Base-by-base conservation (phyloP, 768 basidiomycete genomes). In the Pseudohyphozyma bogoriensis region DNA sequence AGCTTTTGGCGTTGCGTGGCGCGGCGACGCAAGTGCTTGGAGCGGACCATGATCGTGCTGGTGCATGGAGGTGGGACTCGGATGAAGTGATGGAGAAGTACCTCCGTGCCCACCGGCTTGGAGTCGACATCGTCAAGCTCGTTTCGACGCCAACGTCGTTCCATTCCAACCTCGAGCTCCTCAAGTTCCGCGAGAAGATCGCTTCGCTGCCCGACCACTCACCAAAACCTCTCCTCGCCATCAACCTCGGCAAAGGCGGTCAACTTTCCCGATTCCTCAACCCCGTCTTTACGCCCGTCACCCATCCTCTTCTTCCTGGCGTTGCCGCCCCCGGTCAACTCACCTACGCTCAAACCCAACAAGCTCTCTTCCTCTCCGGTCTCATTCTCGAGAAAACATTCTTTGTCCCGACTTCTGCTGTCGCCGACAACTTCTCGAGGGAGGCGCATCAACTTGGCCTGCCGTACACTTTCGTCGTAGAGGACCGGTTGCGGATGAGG, bases 41-140 rank as follows among this genome's bases (percentile, higher is more conserved):
- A 0, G 92, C 90, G 4, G 93, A 85, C 82, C 92, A 96, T 70
- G 90, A 97, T 67, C 91, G 87, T 84, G 83, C 80, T 49, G 90
- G 91, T 5, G 76, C 77, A 16, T 79, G 92, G 78, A 79, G 79
- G 63, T 97, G 92, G 92, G 79, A 82, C 61, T 78, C 83, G 22
- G 73, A 79, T 3, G 72, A 77, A n/a, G 82, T 86, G 51, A 79
- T 81, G 67, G 80, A 83, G 61, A 86, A 86, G 72, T 87, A 87
- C 71, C 78, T 79, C 18, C 68, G 81, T 32, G 87, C 86, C 1
- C 75, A 79, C 29, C 73, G 74, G 54, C 76, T 83, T 39, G 89
- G 90, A 1, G 56, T 52, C 4, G 92, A 99, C 74, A 83, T 96
- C 39, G 78, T 90, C 76, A 96, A 96, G 76, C 81, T 96, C 57